These are phyloP conservation scores for Populus euphratica DNA, from an alignment of 345 rosid genomes.

Conservation along the genomic window DNA sequence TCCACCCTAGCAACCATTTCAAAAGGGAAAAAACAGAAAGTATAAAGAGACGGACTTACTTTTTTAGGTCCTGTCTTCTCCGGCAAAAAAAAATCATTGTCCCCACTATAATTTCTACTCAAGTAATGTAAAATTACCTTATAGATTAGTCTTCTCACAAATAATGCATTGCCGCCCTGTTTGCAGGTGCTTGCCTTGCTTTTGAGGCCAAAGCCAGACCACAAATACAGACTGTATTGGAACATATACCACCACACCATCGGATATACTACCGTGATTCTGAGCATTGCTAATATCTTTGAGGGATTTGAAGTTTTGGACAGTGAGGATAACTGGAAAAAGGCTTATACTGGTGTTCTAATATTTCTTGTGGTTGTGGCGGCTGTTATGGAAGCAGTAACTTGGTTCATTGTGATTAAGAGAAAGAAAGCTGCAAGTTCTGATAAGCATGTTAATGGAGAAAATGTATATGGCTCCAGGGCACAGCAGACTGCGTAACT, in stretches of 20 bases:
- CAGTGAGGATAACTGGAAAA: conserved; percentile 56
- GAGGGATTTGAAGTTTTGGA: conserved; percentile 64
- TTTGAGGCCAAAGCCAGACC: conserved; percentile 79
- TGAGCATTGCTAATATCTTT: conserved; percentile 62
- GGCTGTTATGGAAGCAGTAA: conserved; percentile 52
- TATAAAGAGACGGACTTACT: background rate
- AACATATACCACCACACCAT: conserved; percentile 76
- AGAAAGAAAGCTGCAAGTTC: conserved; percentile 42
- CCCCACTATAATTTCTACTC: background rate
- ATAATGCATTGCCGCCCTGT: background rate
- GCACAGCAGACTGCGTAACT: conserved; percentile 3
- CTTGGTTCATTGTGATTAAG: conserved; percentile 67
- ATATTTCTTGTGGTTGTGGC: conserved; percentile 50
- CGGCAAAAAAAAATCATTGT: background rate
- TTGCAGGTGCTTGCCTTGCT: conserved; percentile 66
- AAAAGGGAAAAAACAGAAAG: background rate
- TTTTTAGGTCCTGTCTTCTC: background rate
- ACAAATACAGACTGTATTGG: conserved; percentile 82
- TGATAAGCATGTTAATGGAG: conserved; percentile 34
- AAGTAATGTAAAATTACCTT: background rate
- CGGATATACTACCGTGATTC: conserved; percentile 58
- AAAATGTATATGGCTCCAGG: conserved; percentile 26
- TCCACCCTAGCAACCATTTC: background rate
- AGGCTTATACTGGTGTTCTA: conserved; percentile 49
- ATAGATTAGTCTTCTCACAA: background rate